Conservation (phyloP, 371 early-diverging fungal genomes). For the Batkoa obscura region DNA sequence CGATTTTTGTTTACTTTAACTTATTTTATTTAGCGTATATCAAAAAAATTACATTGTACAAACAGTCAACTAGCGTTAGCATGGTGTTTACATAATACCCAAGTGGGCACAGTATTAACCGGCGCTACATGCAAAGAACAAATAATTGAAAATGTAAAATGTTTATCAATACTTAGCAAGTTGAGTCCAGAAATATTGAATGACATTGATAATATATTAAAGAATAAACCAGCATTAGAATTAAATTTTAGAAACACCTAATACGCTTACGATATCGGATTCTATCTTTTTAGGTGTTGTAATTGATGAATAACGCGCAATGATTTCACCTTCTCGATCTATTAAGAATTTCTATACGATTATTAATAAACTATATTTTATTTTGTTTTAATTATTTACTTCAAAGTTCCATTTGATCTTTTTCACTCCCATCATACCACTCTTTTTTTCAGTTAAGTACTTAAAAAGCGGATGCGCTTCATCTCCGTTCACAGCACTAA, state of each 20-base stretch:
- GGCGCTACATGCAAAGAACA: conserved; percentile 51
- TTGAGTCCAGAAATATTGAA: conserved; percentile 45
- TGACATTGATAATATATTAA: conserved; percentile 39
- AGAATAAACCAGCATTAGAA: conserved; percentile 43
- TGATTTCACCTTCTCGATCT: conserved; percentile 23
- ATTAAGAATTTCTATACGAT: conserved; percentile 30
- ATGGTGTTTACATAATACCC: conserved; percentile 49
- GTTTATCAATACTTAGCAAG: conserved; percentile 29
- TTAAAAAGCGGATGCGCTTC: conserved; percentile 48
- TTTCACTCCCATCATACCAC: conserved; percentile 12
- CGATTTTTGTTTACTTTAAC: conserved; percentile 17
- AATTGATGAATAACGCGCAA: conserved; percentile 25
- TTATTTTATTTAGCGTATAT: too few species aligned
- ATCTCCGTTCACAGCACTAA: conserved; percentile 59
- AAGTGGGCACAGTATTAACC: conserved; percentile 15
- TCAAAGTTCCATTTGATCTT: conserved; percentile 17
- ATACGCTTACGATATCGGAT: conserved; percentile 10
- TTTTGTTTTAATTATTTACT: neutral
- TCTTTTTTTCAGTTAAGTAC: conserved; percentile 41
- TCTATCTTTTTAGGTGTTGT: conserved; percentile 15
- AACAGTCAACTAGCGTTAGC: conserved; percentile 61
- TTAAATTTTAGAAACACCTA: conserved; percentile 38
- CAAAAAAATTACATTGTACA: conserved; percentile 39
- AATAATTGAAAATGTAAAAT: conserved; percentile 50
- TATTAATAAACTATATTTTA: neutral